These are phyloP conservation scores for Cercis canadensis DNA, from an alignment of 306 rosid genomes.

Conservation along the genomic window DNA sequence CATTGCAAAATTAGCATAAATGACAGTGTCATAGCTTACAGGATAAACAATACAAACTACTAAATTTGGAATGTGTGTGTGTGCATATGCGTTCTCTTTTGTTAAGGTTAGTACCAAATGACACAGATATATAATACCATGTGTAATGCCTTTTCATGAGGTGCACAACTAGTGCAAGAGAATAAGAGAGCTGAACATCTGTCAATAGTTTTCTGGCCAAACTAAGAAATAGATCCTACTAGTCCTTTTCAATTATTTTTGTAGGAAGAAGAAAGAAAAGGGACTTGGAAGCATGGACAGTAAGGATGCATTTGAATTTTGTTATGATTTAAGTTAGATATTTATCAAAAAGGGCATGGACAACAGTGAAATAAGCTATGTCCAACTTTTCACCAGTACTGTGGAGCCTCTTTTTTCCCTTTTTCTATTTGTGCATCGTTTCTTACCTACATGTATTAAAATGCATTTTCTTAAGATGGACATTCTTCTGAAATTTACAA, in stretches of 20 bases:
- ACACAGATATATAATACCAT: background rate
- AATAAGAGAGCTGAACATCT: conserved; percentile 12
- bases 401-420: background rate
- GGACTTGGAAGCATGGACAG: conserved; percentile 1
- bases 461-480: background rate
- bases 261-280: too few relatives aligned
- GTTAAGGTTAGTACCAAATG: background rate
- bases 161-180: conserved; percentile 10
- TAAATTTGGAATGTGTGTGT: background rate
- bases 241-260: too few relatives aligned
- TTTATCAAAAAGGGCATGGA: background rate
- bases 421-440: background rate
- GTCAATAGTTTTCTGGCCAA: conserved; percentile 10
- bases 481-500: background rate
- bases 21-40: conserved; percentile 18
- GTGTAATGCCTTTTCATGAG: background rate
- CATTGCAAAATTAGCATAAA: conserved; percentile 30
- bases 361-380: background rate
- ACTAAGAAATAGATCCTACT: background rate
- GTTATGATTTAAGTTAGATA: background rate
- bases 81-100: background rate
- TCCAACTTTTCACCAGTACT: background rate
- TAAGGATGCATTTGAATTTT: background rate
- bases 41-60: background rate
- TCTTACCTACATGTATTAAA: background rate